A percentile compares a stretch with the other conserved stretches of the same genome.
Evolutionary conservation across 306 rosid genomes (phyloP).

Genomic region (Canavalia ensiformis): DNA sequence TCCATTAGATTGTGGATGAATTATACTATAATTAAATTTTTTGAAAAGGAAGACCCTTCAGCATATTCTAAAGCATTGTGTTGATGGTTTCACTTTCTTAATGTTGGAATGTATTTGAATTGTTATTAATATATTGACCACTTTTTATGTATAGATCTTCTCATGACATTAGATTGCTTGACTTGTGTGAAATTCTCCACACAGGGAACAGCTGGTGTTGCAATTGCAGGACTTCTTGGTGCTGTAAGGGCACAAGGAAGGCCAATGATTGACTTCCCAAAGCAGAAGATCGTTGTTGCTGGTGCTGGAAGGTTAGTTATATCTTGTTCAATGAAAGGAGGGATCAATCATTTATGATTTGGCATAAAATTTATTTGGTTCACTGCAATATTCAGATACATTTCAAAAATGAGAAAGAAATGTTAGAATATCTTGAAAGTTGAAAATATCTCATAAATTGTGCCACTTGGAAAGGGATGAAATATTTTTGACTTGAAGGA

Average conservation of each 20-base stretch:
- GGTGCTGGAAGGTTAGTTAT: conserved; percentile 97
- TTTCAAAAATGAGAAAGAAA: neutral
- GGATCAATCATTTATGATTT: conserved; percentile 25
- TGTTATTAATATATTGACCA: neutral
- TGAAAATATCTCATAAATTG: neutral
- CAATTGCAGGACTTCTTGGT: conserved; percentile 96
- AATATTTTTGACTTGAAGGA: neutral
- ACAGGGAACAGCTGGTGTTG: conserved; percentile 99
- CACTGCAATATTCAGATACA: conserved; percentile 2
- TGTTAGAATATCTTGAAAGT: neutral
- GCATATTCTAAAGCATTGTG: conserved; percentile 7
- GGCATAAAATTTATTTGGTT: neutral
- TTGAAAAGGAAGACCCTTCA: neutral
- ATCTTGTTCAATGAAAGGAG: conserved; percentile 21
- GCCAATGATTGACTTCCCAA: conserved; percentile 98
- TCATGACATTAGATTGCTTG: conserved; percentile 34
- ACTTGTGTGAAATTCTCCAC: conserved; percentile 34
- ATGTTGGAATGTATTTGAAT: conserved; percentile 19
- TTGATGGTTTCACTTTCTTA: neutral
- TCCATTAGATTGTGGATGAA: neutral
- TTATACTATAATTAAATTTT: neutral
- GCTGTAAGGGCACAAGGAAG: conserved; percentile 99
- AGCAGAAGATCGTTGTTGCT: conserved; percentile 97
- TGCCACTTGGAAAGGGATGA: neutral
- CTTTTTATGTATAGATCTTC: conserved; percentile 25